Conservation (phyloP, 2,329 filamentous ascomycete species). For the Beauveria caledonica region DNA sequence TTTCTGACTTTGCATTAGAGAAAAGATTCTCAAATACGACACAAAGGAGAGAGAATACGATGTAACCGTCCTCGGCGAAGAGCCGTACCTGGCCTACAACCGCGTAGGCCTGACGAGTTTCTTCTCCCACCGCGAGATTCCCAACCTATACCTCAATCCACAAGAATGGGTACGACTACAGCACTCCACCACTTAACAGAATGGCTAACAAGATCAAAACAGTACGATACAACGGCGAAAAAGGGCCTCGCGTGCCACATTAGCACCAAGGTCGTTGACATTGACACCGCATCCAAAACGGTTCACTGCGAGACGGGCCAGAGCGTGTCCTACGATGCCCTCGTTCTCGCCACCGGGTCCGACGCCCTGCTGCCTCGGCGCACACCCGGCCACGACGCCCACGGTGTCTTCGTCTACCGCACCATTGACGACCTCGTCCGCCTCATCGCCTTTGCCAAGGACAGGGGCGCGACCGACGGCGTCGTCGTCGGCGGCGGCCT, state of each 20-base stretch:
- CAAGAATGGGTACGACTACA: constrained; percentile 62
- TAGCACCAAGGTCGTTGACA: constrained; percentile 61
- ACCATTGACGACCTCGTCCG: constrained; percentile 6
- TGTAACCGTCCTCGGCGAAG: constrained; percentile 79
- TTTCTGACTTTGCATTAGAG: constrained; percentile 39
- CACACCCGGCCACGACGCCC: constrained; percentile 71
- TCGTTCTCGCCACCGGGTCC: constrained; percentile 74
- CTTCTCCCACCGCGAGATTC: constrained; percentile 77
- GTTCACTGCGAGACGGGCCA: constrained; percentile 11
- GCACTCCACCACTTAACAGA: too few relatives aligned
- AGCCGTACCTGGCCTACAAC: constrained; percentile 83
- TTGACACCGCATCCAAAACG: constrained; percentile 32
- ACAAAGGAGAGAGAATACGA: constrained; percentile 67
- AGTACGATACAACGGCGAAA: constrained; percentile 61
- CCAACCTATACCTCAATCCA: constrained; percentile 83
- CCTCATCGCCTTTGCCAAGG: constrained; percentile 64
- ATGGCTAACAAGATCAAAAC: neutral
- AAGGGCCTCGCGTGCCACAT: constrained; percentile 66
- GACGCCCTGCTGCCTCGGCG: constrained; percentile 62
- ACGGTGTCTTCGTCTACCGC: constrained; percentile 80
- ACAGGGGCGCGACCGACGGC: constrained; percentile 59
- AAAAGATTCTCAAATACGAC: constrained; percentile 83
- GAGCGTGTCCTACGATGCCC: constrained; percentile 61
- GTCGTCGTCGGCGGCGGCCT: constrained; percentile 78
- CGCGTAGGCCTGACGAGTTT: constrained; percentile 83